Evolutionary conservation across 345 rosid species (phyloP), one percentile per base, ranked within the genome.

Genomic region (Laguncularia racemosa): DNA sequence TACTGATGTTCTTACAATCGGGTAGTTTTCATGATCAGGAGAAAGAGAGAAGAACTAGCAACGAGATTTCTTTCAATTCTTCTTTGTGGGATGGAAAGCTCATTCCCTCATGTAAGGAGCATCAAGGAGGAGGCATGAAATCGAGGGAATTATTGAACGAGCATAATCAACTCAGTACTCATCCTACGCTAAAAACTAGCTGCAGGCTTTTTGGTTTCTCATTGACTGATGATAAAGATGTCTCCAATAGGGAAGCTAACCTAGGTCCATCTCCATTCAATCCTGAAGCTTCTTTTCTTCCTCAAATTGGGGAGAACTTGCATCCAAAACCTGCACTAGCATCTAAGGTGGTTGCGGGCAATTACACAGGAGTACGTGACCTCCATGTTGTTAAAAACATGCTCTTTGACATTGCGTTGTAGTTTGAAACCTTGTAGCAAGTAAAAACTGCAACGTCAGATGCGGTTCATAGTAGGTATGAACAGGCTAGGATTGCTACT

Each of bases 141-240:
- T 58, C 67, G 6, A 58, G 63, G 23, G 62, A 53, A 62, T 69
- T 20, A n/a, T 57, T 73, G 26, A 52, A 45, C 14, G 77, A 63
- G 46, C 68, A 48, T 23, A 50, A 48, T 55, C 78, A 71, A 57
- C 65, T 53, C 28, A 70, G 70, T 16, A 28, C 60, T 47, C 66
- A 69, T 38, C 55, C 85, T 38, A 69, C 86, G 0, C 78, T 85
- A 57, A 82, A 80, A 72, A 80, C 83, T 62, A 82, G 95, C 64
- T 93, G 99, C 77, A 81, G 96, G 66, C 89, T 93, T 61, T 93
- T 93, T 61, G 99, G 99, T 45, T 89, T 93, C 78, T 89, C 86
- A 1, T 60, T 93, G 72, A 89, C 84, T 0, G 95, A 89, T 52
- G 95, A 81, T 65, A 64, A 72, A 21, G 76, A 66, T 64, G 65